Percentiles rank a stretch among this genome's conserved stretches.
These are phyloP conservation scores for Xylariaceae sp. DNA, from an alignment of 2,329 filamentous ascomycete genomes.

Conservation along the genomic window DNA sequence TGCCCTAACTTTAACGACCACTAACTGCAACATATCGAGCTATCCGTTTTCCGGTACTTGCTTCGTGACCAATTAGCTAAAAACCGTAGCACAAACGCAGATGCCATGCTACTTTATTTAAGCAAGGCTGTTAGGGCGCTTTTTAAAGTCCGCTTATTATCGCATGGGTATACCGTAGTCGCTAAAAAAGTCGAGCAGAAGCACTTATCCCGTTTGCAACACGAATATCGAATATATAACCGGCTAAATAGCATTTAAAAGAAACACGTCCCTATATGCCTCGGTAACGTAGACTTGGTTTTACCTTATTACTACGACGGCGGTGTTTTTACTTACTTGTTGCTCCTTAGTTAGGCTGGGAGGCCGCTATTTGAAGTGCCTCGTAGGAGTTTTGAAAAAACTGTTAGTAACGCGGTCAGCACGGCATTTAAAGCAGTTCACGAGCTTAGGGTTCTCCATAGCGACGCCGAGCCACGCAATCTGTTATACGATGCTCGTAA, in stretches of 20 bases:
- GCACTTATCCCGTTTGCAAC: conserved; percentile 21
- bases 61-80: conserved; percentile 28
- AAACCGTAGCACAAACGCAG: conserved; percentile 31
- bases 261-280: conserved; percentile 34
- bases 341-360: conserved; percentile 36
- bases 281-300: conserved; percentile 31
- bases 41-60: conserved; percentile 4
- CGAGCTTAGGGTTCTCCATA: conserved; percentile 24
- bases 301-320: conserved; percentile 32
- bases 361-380: conserved; percentile 20
- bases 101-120: conserved; percentile 30
- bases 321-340: conserved; percentile 30
- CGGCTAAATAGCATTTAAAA: conserved; percentile 32
- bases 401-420: conserved; percentile 11
- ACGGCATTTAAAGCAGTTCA: conserved; percentile 12
- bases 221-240: conserved; percentile 34
- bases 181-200: conserved; percentile 37
- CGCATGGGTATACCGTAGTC: conserved; percentile 38
- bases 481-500: conserved; percentile 29
- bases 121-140: conserved; percentile 32
- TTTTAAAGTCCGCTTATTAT: conserved; percentile 37
- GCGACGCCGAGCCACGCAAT: conserved; percentile 32
- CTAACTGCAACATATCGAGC: no score
- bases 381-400: conserved; percentile 8
- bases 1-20: conserved; percentile 24